A percentile compares a stretch with the other conserved stretches of the same genome.
phyloP scores from a whole-genome alignment of 495 filamentous ascomycete species.

The Aspergillus kassunensis region DNA sequence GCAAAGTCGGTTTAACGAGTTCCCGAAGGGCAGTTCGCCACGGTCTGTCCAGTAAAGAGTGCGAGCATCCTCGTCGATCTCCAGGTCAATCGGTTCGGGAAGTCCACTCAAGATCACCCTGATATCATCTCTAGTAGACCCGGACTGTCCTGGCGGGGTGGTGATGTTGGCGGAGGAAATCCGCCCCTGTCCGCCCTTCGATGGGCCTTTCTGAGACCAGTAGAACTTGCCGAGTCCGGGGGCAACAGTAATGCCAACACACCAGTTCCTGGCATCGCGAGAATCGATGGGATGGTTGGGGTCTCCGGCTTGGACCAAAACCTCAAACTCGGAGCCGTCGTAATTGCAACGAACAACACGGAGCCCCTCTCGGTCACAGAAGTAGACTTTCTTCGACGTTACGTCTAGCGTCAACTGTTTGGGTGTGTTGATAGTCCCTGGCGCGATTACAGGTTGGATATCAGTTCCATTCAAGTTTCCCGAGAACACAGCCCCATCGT shows the following conservation, averaged over 20 bases:
- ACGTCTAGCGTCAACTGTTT: conserved; percentile 47
- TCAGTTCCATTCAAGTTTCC: conserved; percentile 43
- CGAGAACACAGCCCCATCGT: conserved; percentile 44
- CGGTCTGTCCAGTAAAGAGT: conserved; percentile 54
- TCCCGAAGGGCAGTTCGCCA: conserved; percentile 40
- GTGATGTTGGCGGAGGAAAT: conserved; percentile 45
- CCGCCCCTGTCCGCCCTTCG: conserved; percentile 40
- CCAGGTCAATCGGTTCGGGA: conserved; percentile 55
- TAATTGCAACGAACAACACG: conserved; percentile 41
- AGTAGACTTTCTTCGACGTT: conserved; percentile 37
- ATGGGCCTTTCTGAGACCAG: conserved; percentile 55
- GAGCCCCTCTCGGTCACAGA: conserved; percentile 53
- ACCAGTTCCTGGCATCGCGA: conserved; percentile 32
- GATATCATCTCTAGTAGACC: conserved; percentile 35
- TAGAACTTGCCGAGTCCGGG: conserved; percentile 38
- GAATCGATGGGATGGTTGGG: conserved; percentile 22
- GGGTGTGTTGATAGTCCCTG: conserved; percentile 45
- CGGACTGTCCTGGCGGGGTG: conserved; percentile 26
- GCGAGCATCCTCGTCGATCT: conserved; percentile 35
- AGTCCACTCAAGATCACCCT: conserved; percentile 36
- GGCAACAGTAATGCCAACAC: conserved; percentile 49
- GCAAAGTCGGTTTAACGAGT: conserved; percentile 20
- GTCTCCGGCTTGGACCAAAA: conserved; percentile 36
- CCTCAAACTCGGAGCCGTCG: conserved; percentile 44
- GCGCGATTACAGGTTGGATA: conserved; percentile 31